Base-by-base conservation (phyloP, 2,329 filamentous ascomycete species). In the Neoscytalidium dimidiatum region DNA sequence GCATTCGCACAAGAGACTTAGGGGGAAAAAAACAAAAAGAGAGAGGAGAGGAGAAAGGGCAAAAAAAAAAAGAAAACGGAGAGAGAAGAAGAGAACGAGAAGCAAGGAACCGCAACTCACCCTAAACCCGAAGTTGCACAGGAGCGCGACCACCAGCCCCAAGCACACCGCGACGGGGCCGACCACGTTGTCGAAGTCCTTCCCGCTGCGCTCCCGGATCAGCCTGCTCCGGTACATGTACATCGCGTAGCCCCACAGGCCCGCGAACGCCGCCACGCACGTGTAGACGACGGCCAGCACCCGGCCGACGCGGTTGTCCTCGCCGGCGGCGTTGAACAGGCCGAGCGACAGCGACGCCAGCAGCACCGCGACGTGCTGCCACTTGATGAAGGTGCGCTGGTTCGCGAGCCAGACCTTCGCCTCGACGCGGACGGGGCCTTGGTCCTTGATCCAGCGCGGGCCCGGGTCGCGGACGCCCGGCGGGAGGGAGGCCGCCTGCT, bases 361-460 rank as follows among this genome's bases (percentile, higher is more conserved):
- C 14, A 99, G 84, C 56, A 99, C 88, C 67, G 88, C 90, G 72
- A 99, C 93, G 77, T 98, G 94, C 82, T 98, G 92, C 95, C 95
- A 99, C 79, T 97, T 98, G 78, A 99, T 90, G 76, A 97, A 99
- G 0, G 95, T 99, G 67, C 95, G 90, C 80, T 99, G 94, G 78
- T 99, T 99, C 63, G 95, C 95, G 65, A 99, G 89, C 94, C 95
- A 99, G 31, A 99, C 94, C 80, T 99, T 99, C 67, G 92, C 93
- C 81, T 99, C 95, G 65, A 99, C 92, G 74, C 93, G 91, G 69
- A 98, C 86, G 38, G 93, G 91, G 3, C 95, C 94, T 35, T 90
- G 86, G 78, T 99, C 96, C 82, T 99, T 99, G 83, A 99, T 92
- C 89, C 94, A 96, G 69, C 88, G 85, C 3, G 56, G 56, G 8